phyloP scores from a whole-genome alignment of 2,329 filamentous ascomycete genomes.

The Pestalotiopsis fici region DNA sequence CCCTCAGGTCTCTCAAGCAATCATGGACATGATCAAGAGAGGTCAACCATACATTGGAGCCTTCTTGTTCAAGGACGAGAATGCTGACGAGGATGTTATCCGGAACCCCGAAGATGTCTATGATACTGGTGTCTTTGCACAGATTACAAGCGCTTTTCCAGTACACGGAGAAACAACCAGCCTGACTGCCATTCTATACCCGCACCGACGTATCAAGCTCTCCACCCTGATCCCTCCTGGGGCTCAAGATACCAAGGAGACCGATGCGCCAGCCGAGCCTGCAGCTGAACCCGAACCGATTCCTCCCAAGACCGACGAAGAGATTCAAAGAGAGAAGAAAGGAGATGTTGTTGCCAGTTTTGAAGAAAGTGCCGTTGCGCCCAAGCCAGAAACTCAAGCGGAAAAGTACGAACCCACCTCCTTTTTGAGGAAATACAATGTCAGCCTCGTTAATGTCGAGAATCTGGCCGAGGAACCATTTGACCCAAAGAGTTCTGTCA shows the following conservation, averaged over 20 bases:
- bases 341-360: constrained; percentile 97
- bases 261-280: constrained; percentile 47
- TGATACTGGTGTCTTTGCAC: constrained; percentile 94
- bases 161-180: constrained; percentile 82
- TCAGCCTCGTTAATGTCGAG: constrained; percentile 93
- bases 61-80: constrained; percentile 96
- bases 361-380: constrained; percentile 74
- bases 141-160: constrained; percentile 95
- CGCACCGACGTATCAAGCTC: constrained; percentile 90
- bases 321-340: constrained; percentile 65
- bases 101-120: constrained; percentile 89
- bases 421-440: constrained; percentile 87
- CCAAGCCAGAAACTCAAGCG: constrained; percentile 49
- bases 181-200: constrained; percentile 92
- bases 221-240: constrained; percentile 77
- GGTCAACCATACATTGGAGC: constrained; percentile 97
- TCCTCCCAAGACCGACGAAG: constrained; percentile 57
- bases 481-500: constrained; percentile 85
- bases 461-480: constrained; percentile 87
- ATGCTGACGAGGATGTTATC: constrained; percentile 91
- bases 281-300: constrained; percentile 64
- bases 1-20: constrained; percentile 85
- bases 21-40: constrained; percentile 94
- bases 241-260: constrained; percentile 50
- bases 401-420: constrained; percentile 82